Percentiles rank a stretch among this genome's conserved stretches.
Conservation (phyloP, 2,329 filamentous ascomycete genomes). For the Verticillium tricorpus region DNA sequence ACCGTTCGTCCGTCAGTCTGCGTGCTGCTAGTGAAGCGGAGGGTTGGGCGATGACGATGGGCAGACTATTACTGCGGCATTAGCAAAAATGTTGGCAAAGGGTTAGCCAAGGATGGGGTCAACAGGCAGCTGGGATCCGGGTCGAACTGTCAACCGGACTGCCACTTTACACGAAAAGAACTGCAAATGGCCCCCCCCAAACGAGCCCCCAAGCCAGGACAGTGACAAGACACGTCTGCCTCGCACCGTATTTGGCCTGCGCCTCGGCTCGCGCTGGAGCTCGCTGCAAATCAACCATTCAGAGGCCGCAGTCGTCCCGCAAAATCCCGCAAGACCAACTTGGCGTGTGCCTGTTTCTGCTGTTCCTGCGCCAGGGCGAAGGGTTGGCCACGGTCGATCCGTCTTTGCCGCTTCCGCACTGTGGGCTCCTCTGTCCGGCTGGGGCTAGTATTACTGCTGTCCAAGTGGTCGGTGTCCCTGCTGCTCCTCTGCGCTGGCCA, state of each 20-base stretch:
- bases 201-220: not conserved
- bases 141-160: not conserved
- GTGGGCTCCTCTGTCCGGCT: not conserved
- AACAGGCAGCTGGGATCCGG: not conserved
- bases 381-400: not conserved
- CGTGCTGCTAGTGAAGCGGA: not conserved
- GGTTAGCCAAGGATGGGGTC: not conserved
- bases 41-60: not conserved
- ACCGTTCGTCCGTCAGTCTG: not conserved
- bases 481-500: not conserved
- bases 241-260: not conserved
- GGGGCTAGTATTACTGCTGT: not conserved
- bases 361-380: not conserved
- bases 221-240: not conserved
- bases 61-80: not conserved
- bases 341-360: not conserved
- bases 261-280: not conserved
- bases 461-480: not conserved
- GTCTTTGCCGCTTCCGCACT: not conserved
- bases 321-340: slow-evolving; percentile 2
- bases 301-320: not conserved
- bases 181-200: not conserved
- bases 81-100: not conserved
- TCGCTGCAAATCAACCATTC: not conserved
- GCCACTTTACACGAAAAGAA: not conserved